Base-by-base conservation (phyloP, 1,284 basidiomycete genomes). In the Ceratobasidium sp. region DNA sequence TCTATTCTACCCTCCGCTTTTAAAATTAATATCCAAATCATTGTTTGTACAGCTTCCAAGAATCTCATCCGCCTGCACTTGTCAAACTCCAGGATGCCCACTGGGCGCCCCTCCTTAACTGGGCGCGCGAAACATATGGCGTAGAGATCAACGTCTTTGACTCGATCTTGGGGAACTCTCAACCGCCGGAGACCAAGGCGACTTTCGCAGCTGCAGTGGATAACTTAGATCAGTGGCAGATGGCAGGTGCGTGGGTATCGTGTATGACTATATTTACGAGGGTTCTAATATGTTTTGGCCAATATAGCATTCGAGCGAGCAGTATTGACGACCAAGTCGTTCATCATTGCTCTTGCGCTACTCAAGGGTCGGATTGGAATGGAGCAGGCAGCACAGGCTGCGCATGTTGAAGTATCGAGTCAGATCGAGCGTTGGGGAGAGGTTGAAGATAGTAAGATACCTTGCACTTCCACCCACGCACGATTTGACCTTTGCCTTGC, bases 351-450 rank as follows among this genome's bases (percentile, higher is more conserved):
- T 0, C 84, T 99, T 24, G 97, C 94, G 1, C 87, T 99, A 17
- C 89, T 97, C 31, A 89, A 90, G 79, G 90, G 90, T 45, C 88
- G 87, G 71, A 82, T 98, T 53, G 90, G 88, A 1, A 94, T 92
- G 0, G 93, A 99, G 78, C 86, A 96, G 80, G 97, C 98, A 1
- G 89, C 95, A 0, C 83, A 90, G 67, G 95, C 94, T 0, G 89
- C 95, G 4, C 93, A 95, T 75, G 97, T 98, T 8, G 98, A 99
- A 83, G 97, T 99, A 0, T 88, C 91, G 75, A 96, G 93, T 80
- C 98, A 99, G 84, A 98, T 98, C 77, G 90, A 97, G 82, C 87
- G 90, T 65, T 99, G 98, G 98, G 98, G 98, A 29, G 96, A 98
- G 83, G 98, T 99, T 0, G 98, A 99, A 85, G 98, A 99, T 83